Evolutionary conservation across 2,329 filamentous ascomycete species (phyloP), one percentile per base, ranked within the genome.

Genomic region (Cladophialophora carrionii): DNA sequence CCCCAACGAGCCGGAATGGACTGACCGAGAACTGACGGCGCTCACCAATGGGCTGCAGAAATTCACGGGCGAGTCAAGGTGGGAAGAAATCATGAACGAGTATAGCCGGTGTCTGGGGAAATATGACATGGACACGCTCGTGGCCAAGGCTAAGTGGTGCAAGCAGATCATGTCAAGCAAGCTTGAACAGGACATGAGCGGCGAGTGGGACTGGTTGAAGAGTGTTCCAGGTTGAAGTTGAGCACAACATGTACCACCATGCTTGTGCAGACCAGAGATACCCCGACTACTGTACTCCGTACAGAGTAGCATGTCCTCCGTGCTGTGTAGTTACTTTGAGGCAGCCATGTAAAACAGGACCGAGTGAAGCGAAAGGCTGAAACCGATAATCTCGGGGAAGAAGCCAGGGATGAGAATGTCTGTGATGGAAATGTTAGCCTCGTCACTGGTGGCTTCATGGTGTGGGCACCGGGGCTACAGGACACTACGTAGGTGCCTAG

Each of bases 41-140:
- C 66, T 77, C 5, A n/a, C 74, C 0, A 65, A 73, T 24, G 74
- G 73, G 8, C 62, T 77, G 24, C 65, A 70, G 53, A 37, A 22
- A 17, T 72, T 70, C 58, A 70, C 71, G 31, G 71, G 70, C 68
- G 66, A 29, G 1, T 65, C 71, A 22, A 74, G 74, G 34, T 76
- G 74, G 53, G 29, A 66, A 54, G 64, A 62, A n/a, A 75, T 76
- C 26, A 49, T 73, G 3, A 52, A 66, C 10, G 59, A 14, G 4
- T 57, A 67, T 26, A 56, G 67, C 37, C 17, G 37, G 4, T 43
- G 17, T 8, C 59, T 69, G 43, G 37, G 51, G 43, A 64, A 31
- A 24, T 69, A 58, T 53, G 63, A 68, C 43, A 64, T 70, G 48
- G 63, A 69, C 41, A 51, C 68, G 43, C 57, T 70, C 32, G 64